These are phyloP conservation scores for Vaccinium myrtillus DNA, from an alignment of 148 eudicot genomes.

Conservation along the genomic window DNA sequence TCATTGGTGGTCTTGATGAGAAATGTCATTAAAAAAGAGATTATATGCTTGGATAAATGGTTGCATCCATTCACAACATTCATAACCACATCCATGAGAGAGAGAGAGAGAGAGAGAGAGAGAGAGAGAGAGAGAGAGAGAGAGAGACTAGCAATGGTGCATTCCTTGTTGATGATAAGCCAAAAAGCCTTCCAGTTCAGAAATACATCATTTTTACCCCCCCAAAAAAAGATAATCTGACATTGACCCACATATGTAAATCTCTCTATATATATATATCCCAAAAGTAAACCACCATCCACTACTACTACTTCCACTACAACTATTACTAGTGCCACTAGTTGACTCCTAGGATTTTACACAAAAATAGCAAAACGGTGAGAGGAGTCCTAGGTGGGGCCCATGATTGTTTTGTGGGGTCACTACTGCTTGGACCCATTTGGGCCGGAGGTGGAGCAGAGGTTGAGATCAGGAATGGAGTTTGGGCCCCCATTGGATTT, in stretches of 20 bases:
- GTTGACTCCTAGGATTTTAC: not conserved
- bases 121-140: not conserved
- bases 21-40: not conserved
- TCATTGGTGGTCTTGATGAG: too few species aligned
- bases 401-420: not conserved
- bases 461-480: conserved; percentile 40
- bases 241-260: not conserved
- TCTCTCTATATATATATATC: not conserved
- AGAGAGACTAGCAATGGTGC: not conserved
- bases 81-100: not conserved
- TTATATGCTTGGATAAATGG: not conserved
- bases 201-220: conserved; percentile 21
- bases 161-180: conserved; percentile 14
- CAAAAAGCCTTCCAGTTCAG: conserved; percentile 9
- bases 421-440: conserved; percentile 24
- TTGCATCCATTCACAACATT: not conserved
- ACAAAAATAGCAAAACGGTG: not conserved
- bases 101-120: conserved; percentile 11
- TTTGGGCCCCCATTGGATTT: conserved; percentile 21
- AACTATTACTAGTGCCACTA: not conserved
- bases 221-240: not conserved
- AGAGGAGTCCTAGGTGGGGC: conserved; percentile 18
- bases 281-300: not conserved
- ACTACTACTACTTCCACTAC: not conserved
- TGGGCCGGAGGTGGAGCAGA: conserved; percentile 31